Evolutionary conservation across 805 yeast species (phyloP).

Genomic region (Maudiozyma pseudohumilis): DNA sequence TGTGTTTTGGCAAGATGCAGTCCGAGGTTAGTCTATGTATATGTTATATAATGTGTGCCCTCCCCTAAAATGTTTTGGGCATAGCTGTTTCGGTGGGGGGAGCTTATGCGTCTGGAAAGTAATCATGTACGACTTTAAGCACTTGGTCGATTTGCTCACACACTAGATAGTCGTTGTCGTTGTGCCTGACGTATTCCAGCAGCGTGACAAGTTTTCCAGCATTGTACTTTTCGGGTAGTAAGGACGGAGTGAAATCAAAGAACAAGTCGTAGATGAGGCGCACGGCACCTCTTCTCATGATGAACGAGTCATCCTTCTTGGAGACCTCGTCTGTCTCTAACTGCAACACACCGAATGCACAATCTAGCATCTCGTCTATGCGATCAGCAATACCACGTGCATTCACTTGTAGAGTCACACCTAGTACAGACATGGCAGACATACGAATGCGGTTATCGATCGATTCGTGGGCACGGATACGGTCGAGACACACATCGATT

Average conservation of each 20-base stretch:
- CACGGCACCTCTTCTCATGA: slow-evolving; percentile 68
- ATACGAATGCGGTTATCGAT: slow-evolving; percentile 57
- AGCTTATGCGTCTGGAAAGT: too few species aligned
- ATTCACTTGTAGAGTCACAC: slow-evolving; percentile 51
- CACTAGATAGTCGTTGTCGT: slow-evolving; percentile 48
- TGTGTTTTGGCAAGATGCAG: too few species aligned
- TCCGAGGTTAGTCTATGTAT: too few species aligned
- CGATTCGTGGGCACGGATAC: slow-evolving; percentile 29
- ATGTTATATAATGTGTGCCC: too few species aligned
- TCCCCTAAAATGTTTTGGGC: too few species aligned
- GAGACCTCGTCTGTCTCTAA: slow-evolving; percentile 33
- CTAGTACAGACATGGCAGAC: slow-evolving; percentile 84
- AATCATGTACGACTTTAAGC: too few species aligned
- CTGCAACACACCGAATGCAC: slow-evolving; percentile 66
- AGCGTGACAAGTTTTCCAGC: slow-evolving; percentile 34
- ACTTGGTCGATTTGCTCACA: slow-evolving; percentile 46
- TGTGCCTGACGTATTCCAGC: slow-evolving; percentile 36
- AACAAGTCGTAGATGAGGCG: slow-evolving; percentile 56
- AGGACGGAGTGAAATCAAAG: slow-evolving; percentile 36
- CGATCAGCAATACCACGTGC: slow-evolving; percentile 41
- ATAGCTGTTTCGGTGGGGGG: too few species aligned
- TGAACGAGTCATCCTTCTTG: slow-evolving; percentile 26
- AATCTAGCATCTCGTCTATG: slow-evolving; percentile 55
- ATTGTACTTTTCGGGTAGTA: slow-evolving; percentile 39
- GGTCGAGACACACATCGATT: slow-evolving; percentile 34